Evolutionary conservation across 2,329 filamentous ascomycete species (phyloP).

Genomic region (Capronia epimyces): DNA sequence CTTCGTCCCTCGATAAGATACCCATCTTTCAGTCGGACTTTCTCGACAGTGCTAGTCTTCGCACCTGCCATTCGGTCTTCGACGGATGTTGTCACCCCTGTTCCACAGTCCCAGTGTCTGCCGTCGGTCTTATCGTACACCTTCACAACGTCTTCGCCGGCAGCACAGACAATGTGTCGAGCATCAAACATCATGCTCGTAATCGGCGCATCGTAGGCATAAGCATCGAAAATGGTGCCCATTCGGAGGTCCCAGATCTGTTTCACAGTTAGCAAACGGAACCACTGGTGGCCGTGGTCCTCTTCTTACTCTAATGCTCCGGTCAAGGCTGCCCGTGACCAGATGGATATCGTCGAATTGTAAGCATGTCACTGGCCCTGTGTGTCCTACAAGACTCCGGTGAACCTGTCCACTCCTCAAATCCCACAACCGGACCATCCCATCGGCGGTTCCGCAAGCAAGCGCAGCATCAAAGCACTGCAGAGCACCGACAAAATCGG

Average conservation of each 20-base stretch:
- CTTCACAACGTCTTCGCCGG: conserved; percentile 89
- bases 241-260: conserved; percentile 98
- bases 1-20: conserved; percentile 86
- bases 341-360: conserved; percentile 96
- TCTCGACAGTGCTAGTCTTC: conserved; percentile 67
- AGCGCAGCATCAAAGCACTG: conserved; percentile 95
- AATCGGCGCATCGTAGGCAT: conserved; percentile 85
- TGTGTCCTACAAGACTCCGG: conserved; percentile 89
- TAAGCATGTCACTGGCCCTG: conserved; percentile 84
- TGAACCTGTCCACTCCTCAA: conserved; percentile 94
- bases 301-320: conserved; percentile 78
- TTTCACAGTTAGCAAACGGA: conserved; percentile 18
- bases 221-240: conserved; percentile 90
- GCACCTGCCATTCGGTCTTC: conserved; percentile 60
- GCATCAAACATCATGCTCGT: conserved; percentile 97
- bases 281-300: conserved; percentile 12
- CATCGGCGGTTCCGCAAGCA: conserved; percentile 93
- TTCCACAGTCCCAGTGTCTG: conserved; percentile 92
- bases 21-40: conserved; percentile 84
- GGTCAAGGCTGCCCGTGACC: conserved; percentile 85
- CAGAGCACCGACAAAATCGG: conserved; percentile 88
- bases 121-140: conserved; percentile 97
- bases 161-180: conserved; percentile 81
- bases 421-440: conserved; percentile 97
- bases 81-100: conserved; percentile 54